A percentile compares a stretch with the other conserved stretches of the same genome.
phyloP scores from a whole-genome alignment of 2,329 filamentous ascomycete species.

The Microdochium trichocladiopsis region DNA sequence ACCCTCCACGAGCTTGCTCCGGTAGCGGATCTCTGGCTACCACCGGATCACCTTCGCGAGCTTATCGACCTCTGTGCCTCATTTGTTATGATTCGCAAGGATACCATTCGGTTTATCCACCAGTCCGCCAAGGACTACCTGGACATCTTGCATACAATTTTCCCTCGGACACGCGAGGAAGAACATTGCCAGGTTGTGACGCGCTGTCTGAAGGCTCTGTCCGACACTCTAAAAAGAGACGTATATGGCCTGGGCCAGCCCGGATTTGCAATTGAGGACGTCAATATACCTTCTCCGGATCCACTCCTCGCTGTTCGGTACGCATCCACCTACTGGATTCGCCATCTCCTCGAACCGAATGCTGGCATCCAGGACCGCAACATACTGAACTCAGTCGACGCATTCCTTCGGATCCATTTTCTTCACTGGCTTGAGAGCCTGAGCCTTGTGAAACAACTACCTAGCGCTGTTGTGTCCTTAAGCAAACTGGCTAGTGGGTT shows the following conservation, averaged over 20 bases:
- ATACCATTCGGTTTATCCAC: slow-evolving; percentile 9
- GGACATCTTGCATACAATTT: neutral
- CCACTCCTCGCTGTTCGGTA: neutral
- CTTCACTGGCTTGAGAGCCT: neutral
- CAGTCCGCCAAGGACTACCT: slow-evolving; percentile 11
- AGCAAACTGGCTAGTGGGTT: neutral
- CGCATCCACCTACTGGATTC: neutral
- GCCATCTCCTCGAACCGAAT: neutral
- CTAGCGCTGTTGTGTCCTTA: neutral
- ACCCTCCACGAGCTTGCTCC: neutral
- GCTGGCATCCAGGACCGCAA: neutral
- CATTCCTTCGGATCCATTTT: neutral
- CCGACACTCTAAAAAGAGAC: neutral
- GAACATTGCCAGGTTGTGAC: neutral
- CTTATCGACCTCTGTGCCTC: slow-evolving; percentile 4
- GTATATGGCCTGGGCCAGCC: neutral
- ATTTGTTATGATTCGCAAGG: slow-evolving; percentile 5
- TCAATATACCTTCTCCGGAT: neutral
- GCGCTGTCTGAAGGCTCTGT: neutral
- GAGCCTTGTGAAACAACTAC: too few species aligned
- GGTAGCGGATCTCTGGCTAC: neutral
- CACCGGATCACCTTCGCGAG: neutral
- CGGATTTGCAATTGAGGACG: neutral
- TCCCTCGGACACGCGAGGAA: neutral
- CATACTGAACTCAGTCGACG: neutral